Percentiles rank a stretch among this genome's conserved stretches.
These are phyloP conservation scores for Leccinellum albellum DNA, from an alignment of 768 basidiomycete genomes.

Conservation along the genomic window DNA sequence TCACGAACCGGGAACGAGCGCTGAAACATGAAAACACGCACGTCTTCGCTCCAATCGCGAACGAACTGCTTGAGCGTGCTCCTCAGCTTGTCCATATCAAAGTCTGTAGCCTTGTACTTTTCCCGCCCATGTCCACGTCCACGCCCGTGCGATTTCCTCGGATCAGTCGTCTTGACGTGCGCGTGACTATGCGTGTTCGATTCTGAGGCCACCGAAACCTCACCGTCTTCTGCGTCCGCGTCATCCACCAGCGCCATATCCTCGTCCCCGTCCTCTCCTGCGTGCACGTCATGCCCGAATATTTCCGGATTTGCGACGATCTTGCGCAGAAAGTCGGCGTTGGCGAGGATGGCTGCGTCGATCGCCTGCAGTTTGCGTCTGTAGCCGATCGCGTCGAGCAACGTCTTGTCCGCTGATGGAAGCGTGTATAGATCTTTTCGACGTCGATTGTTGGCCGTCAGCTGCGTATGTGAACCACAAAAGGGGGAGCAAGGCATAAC, in stretches of 20 bases:
- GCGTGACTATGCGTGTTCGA: constrained; percentile 32
- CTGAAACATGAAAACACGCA: constrained; percentile 27
- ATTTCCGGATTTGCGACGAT: constrained; percentile 78
- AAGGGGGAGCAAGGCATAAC: not conserved
- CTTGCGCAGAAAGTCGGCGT: constrained; percentile 70
- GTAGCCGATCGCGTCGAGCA: constrained; percentile 70
- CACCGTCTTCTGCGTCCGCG: not conserved
- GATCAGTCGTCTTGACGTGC: constrained; percentile 4
- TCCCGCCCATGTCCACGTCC: constrained; percentile 8
- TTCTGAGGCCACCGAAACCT: not conserved
- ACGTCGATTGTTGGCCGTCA: constrained; percentile 60
- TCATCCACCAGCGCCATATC: constrained; percentile 16
- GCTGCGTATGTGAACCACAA: constrained; percentile 27
- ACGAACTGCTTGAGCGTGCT: constrained; percentile 93
- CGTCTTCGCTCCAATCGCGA: constrained; percentile 88
- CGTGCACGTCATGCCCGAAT: constrained; percentile 52
- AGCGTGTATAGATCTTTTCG: constrained; percentile 76
- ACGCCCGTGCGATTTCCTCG: constrained; percentile 1
- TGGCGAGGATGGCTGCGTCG: constrained; percentile 76
- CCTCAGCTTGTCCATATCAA: constrained; percentile 86
- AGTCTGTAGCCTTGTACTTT: constrained; percentile 54
- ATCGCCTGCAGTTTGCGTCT: constrained; percentile 74
- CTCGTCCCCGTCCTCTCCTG: constrained; percentile 12
- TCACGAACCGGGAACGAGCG: not conserved
- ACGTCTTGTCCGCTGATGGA: constrained; percentile 60